Base-by-base conservation (phyloP, 805 yeast species). In the Zygosaccharomyces lentus region DNA sequence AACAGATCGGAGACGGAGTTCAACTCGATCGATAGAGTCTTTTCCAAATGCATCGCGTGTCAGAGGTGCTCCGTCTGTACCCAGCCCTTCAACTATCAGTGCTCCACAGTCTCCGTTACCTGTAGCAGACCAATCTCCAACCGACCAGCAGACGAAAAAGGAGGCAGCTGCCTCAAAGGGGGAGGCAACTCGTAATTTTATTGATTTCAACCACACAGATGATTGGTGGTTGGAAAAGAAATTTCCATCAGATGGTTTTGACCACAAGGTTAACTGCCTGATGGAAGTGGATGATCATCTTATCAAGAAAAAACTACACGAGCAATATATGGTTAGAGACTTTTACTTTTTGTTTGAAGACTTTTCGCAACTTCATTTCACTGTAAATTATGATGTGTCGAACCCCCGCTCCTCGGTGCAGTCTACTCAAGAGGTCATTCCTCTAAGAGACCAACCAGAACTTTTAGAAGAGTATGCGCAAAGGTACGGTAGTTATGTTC, bases 311-410 rank as follows among this genome's bases (percentile, higher is more conserved):
- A 76, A 96, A 53, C 78, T 78, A 9, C 77, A 78, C 19, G 68
- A 79, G 34, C 52, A 50, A 2, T 50, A 68, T 43, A 66, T 72
- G 4, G 70, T 76, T 51, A 73, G 84, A 44, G 89, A 84, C 52
- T 80, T 84, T 52, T 87, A 87, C 59, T 71, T 88, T 10, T 65
- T 89, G 34, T 82, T 80, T 63, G 80, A 77, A 49, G 95, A 87
- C 60, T 80, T 83, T 53, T 77, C 93, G 1, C 87, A 82, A 54
- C 69, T 81, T 3, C 67, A 77, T 1, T 66, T 87, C 50, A 80
- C 81, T 41, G 66, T 85, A 4, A 71, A 74, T 17, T 87, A 71
- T 56, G 82, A 81, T 32, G 54, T 59, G 12, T 67, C 68, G 10
- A 76, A 80, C 46, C 88, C 93, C 1, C 60, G 74, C 10, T 60